Conservation (phyloP, 2,329 filamentous ascomycete species). For the Colletotrichum orbiculare region DNA sequence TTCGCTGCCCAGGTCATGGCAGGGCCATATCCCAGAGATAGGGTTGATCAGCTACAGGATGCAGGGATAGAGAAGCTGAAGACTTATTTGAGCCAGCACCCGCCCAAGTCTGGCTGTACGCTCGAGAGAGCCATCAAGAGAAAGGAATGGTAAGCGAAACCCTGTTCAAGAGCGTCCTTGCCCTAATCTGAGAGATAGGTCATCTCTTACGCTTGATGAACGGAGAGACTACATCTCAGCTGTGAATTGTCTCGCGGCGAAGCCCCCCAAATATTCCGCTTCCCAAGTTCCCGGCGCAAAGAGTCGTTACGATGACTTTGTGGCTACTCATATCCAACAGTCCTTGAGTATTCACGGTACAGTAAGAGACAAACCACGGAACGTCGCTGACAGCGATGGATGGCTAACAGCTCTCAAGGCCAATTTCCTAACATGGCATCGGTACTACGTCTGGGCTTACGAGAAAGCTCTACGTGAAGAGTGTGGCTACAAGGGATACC, state of each 20-base stretch:
- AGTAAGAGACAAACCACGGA: constrained; percentile 14
- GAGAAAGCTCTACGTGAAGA: constrained; percentile 53
- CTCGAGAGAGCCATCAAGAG: constrained; percentile 15
- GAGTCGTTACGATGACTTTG: constrained; percentile 47
- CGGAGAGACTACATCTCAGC: constrained; percentile 40
- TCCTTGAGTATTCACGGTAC: constrained; percentile 41
- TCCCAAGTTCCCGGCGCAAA: constrained; percentile 40
- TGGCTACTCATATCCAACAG: constrained; percentile 46
- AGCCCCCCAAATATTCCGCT: constrained; percentile 29
- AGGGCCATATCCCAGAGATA: constrained; percentile 15
- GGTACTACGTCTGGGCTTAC: constrained; percentile 52
- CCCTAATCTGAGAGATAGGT: not conserved
- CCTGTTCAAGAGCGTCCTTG: too few relatives aligned
- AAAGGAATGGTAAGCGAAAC: constrained; percentile 18
- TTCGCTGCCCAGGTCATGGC: not conserved
- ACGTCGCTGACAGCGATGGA: fast-evolving
- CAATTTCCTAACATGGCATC: constrained; percentile 56
- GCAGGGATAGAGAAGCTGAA: constrained; percentile 1
- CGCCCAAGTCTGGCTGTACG: constrained; percentile 15
- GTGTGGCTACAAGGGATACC: constrained; percentile 53
- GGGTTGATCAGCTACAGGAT: constrained; percentile 18
- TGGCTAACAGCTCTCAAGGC: constrained; percentile 36
- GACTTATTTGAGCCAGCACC: not conserved
- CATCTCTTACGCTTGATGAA: constrained; percentile 12
- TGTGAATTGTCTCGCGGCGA: constrained; percentile 39